A percentile compares a stretch with the other conserved stretches of the same genome.
These are phyloP conservation scores for Pochonia chlamydosporia DNA, from an alignment of 2,329 filamentous ascomycete species.

Conservation along the genomic window DNA sequence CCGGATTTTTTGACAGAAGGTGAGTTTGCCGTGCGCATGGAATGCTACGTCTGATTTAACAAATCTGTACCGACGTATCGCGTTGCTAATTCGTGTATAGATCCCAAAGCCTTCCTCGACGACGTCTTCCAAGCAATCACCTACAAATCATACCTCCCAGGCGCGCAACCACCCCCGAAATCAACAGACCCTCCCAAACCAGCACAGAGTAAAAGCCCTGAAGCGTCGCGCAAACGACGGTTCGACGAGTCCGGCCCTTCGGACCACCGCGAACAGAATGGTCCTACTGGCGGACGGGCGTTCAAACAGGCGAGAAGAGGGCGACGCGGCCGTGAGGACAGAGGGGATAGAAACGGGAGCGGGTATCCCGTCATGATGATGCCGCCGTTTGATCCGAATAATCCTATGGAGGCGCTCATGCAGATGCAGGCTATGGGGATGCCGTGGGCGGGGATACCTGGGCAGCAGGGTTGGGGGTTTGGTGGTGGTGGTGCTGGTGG, in stretches of 20 bases:
- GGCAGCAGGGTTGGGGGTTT: slow-evolving; percentile 18
- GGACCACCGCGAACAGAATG: background rate
- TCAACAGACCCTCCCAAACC: background rate
- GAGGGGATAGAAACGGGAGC: slow-evolving; percentile 15
- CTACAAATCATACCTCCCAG: slow-evolving; percentile 55
- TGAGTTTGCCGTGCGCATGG: slow-evolving; percentile 23
- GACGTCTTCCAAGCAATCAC: slow-evolving; percentile 64
- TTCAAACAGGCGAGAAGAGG: slow-evolving; percentile 58
- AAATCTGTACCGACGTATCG: no score
- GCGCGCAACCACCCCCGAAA: slow-evolving; percentile 25
- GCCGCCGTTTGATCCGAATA: slow-evolving; percentile 50
- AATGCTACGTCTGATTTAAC: no score
- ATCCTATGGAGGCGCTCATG: slow-evolving; percentile 56
- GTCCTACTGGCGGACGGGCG: slow-evolving; percentile 26
- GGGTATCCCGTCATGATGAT: slow-evolving; percentile 7
- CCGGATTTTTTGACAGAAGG: slow-evolving; percentile 70
- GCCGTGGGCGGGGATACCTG: slow-evolving; percentile 33
- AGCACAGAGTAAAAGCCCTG: background rate
- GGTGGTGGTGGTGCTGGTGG: slow-evolving; percentile 1
- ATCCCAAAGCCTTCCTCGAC: slow-evolving; percentile 53
- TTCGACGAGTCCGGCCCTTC: slow-evolving; percentile 24
- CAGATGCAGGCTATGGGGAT: slow-evolving; percentile 55
- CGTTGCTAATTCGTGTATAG: slow-evolving; percentile 13
- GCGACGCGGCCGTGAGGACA: slow-evolving; percentile 24
- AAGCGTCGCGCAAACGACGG: slow-evolving; percentile 28